These are phyloP conservation scores for Zea luxurians DNA, from an alignment of 176 grass and related monocot species.

Conservation along the genomic window DNA sequence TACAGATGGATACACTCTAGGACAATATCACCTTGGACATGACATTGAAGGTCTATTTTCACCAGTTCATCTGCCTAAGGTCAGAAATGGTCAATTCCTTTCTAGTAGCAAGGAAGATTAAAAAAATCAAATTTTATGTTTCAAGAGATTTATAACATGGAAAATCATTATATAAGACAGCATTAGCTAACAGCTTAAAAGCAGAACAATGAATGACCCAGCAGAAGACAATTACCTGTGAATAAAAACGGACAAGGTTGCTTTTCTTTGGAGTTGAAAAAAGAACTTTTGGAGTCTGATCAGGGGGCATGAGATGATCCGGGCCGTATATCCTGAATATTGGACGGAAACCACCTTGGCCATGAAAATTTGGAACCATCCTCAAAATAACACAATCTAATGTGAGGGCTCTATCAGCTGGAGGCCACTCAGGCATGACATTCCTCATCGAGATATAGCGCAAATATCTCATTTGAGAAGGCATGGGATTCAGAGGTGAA, in stretches of 20 bases:
- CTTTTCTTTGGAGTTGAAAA: constrained; percentile 84
- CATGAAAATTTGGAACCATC: constrained; percentile 71
- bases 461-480: constrained; percentile 94
- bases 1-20: constrained; percentile 79
- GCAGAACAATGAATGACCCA: neutral
- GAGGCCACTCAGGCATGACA: constrained; percentile 85
- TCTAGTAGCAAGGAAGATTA: constrained; percentile 1
- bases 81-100: constrained; percentile 27
- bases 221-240: constrained; percentile 56
- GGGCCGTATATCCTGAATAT: constrained; percentile 90
- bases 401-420: constrained; percentile 67
- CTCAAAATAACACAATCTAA: constrained; percentile 81
- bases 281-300: constrained; percentile 77
- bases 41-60: constrained; percentile 83
- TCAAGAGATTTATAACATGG: constrained; percentile 6
- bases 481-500: constrained; percentile 71
- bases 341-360: constrained; percentile 68
- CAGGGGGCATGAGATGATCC: constrained; percentile 67
- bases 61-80: constrained; percentile 83
- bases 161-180: constrained; percentile 5
- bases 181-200: constrained; percentile 12
- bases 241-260: constrained; percentile 64
- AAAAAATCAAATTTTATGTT: constrained; percentile 26
- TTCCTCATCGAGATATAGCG: constrained; percentile 77
- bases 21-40: constrained; percentile 92